Evolutionary conservation across 2,329 filamentous ascomycete genomes (phyloP), one percentile per base, ranked within the genome.

Genomic region (Venturia effusa): DNA sequence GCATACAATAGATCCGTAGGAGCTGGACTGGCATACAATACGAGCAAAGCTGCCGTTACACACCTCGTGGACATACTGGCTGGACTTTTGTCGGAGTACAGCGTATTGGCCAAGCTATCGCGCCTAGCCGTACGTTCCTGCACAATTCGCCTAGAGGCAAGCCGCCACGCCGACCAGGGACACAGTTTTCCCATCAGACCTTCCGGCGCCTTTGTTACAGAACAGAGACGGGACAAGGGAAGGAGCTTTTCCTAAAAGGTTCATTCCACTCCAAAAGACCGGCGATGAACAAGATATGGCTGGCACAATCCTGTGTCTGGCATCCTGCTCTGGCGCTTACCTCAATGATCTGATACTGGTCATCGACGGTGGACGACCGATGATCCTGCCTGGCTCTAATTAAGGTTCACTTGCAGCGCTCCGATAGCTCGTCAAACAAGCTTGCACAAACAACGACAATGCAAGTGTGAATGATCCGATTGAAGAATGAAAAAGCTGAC

Each of bases 261-360:
- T 77, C 61, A 78, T 86, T 54, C 87, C 86, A 0, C 74, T 85
- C n/a, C 80, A 81, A 48, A 77, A 86, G 57, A 78, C 82, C 66
- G 87, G 87, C 1, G 79, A 81, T 48, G 80, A 84, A 65, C 74
- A 84, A 68, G 87, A 88, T 69, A 84, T 90, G 77, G 83, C 81
- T 1, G 86, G 86, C 1, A 77, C 83, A 59, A 80, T 89, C 32
- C 71, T 90, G 61, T 89, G 85, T 76, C 76, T 90, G 70, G 83
- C 83, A 3, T 84, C 83, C 60, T 76, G 81, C 66, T 85, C 86
- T 2, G 87, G 87, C 0, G 83, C 82, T 3, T 89, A 87, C 71
- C 77, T 83, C 68, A 89, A 88, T 71, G 87, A 86, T 2, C 81
- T 81, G 65, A 79, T 85, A 19, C 74, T 88, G 59, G 74, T 88